Conservation (phyloP, 257 asterid species). For the Nicotiana undulata region DNA sequence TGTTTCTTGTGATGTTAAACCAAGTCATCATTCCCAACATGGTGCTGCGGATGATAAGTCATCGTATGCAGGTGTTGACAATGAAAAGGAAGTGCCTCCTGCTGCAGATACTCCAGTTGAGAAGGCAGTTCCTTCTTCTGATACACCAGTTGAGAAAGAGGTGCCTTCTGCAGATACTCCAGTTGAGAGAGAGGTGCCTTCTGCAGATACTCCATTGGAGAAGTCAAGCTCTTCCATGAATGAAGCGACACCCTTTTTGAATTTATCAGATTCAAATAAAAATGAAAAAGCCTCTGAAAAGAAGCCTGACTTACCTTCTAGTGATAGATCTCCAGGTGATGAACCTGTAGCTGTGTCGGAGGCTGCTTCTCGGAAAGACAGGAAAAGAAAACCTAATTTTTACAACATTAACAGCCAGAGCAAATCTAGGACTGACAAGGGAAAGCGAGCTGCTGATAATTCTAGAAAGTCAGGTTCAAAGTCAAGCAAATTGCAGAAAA, state of each 20-base stretch:
- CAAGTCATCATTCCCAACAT: slow-evolving; percentile 28
- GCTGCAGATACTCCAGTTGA: slow-evolving; percentile 13
- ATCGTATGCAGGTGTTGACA: slow-evolving; percentile 22
- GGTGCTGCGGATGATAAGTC: slow-evolving; percentile 40
- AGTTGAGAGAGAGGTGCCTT: neutral
- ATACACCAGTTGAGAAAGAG: slow-evolving; percentile 12
- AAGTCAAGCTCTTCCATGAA: slow-evolving; percentile 21
- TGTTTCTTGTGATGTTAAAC: slow-evolving; percentile 18
- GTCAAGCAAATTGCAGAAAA: slow-evolving; percentile 28
- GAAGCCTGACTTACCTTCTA: slow-evolving; percentile 24
- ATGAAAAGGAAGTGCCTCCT: slow-evolving; percentile 26
- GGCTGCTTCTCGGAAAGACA: slow-evolving; percentile 30
- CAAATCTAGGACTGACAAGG: slow-evolving; percentile 34
- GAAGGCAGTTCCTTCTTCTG: slow-evolving; percentile 3
- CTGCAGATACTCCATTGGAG: slow-evolving; percentile 13
- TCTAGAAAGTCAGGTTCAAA: slow-evolving; percentile 20
- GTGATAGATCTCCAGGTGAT: slow-evolving; percentile 27
- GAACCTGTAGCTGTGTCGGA: slow-evolving; percentile 32
- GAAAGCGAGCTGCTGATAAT: slow-evolving; percentile 28
- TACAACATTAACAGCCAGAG: slow-evolving; percentile 22
- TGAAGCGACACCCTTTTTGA: slow-evolving; percentile 25
- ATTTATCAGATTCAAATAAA: slow-evolving; percentile 25
- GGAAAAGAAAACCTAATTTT: slow-evolving; percentile 41
- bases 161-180: slow-evolving; percentile 1
- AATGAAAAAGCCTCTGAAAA: slow-evolving; percentile 30